Conservation (phyloP, 768 basidiomycete genomes). For the Tricholoma saponaceum region DNA sequence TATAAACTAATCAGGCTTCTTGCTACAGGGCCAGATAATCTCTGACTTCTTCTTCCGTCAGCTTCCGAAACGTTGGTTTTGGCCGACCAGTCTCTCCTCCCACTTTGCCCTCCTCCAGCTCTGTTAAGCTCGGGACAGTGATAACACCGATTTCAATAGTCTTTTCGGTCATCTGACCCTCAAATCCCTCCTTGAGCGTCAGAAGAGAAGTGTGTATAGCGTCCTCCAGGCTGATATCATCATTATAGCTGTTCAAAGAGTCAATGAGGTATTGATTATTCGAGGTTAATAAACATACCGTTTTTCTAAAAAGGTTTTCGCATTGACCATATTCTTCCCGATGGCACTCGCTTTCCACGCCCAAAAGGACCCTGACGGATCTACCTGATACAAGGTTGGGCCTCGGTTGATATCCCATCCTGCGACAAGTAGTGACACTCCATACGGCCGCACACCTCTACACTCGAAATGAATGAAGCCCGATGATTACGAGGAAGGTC, state of each 20-base stretch:
- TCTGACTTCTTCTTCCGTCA: conserved; percentile 94
- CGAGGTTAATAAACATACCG: conserved; percentile 40
- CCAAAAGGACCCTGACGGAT: conserved; percentile 99
- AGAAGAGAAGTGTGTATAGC: conserved; percentile 98
- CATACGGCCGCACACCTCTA: conserved; percentile 98
- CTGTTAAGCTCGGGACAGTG: conserved; percentile 75
- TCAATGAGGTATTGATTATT: conserved; percentile 13
- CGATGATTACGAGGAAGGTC: conserved; percentile 23
- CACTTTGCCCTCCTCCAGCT: conserved; percentile 67
- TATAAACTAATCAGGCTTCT: conserved; percentile 6
- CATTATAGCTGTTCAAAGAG: conserved; percentile 75
- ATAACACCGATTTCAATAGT: conserved; percentile 98
- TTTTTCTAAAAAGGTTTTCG: conserved; percentile 99
- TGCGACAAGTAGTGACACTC: conserved; percentile 94
- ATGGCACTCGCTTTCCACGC: conserved; percentile 99
- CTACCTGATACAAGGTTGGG: conserved; percentile 96
- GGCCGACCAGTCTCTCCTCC: conserved; percentile 65
- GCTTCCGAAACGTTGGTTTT: conserved; percentile 89
- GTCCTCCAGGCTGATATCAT: conserved; percentile 97
- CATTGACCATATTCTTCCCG: conserved; percentile 99
- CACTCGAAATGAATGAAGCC: conserved; percentile 25
- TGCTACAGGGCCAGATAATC: conserved; percentile 87
- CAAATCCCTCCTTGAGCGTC: conserved; percentile 98
- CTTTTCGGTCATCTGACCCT: conserved; percentile 99
- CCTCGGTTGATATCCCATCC: conserved; percentile 96